A percentile compares a stretch with the other conserved stretches of the same genome.
phyloP scores from a whole-genome alignment of 2,329 filamentous ascomycete genomes.

The Bipolaris cookei region DNA sequence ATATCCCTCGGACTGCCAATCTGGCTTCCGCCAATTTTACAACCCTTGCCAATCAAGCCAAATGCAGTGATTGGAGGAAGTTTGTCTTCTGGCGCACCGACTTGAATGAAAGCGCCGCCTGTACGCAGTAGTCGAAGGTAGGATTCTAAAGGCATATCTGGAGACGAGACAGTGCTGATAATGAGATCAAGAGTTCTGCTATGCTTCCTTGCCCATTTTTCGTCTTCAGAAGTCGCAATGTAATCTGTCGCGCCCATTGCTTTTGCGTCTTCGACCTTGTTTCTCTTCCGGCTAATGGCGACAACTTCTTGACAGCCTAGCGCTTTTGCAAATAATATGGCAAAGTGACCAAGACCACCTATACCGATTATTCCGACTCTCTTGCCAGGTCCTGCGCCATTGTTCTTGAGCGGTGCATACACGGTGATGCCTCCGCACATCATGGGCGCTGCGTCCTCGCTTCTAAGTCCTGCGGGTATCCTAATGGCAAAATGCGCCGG shows the following conservation, averaged over 20 bases:
- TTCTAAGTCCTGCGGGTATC: conserved; percentile 60
- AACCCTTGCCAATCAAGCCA: conserved; percentile 63
- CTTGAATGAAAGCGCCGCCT: conserved; percentile 69
- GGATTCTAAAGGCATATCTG: conserved; percentile 66
- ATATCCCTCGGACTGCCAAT: conserved; percentile 65
- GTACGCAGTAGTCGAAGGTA: conserved; percentile 68
- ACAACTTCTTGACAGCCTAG: conserved; percentile 72
- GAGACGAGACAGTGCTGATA: conserved; percentile 63
- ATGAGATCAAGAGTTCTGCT: conserved; percentile 65
- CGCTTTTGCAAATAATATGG: conserved; percentile 72
- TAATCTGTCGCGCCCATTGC: conserved; percentile 71
- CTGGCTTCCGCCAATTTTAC: conserved; percentile 53
- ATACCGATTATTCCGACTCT: conserved; percentile 74
- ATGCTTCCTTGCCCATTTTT: conserved; percentile 66
- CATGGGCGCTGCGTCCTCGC: conserved; percentile 68
- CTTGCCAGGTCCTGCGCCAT: conserved; percentile 73
- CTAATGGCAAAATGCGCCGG: conserved; percentile 65
- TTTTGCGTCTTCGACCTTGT: conserved; percentile 65
- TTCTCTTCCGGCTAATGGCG: conserved; percentile 65
- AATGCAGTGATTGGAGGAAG: conserved; percentile 63
- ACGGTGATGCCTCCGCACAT: conserved; percentile 79
- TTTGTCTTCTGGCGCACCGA: conserved; percentile 69
- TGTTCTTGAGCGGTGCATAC: conserved; percentile 70
- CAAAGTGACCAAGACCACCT: conserved; percentile 77
- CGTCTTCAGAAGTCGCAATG: conserved; percentile 53